Conservation (phyloP, 345 rosid species). For the Bruguiera parviflora region DNA sequence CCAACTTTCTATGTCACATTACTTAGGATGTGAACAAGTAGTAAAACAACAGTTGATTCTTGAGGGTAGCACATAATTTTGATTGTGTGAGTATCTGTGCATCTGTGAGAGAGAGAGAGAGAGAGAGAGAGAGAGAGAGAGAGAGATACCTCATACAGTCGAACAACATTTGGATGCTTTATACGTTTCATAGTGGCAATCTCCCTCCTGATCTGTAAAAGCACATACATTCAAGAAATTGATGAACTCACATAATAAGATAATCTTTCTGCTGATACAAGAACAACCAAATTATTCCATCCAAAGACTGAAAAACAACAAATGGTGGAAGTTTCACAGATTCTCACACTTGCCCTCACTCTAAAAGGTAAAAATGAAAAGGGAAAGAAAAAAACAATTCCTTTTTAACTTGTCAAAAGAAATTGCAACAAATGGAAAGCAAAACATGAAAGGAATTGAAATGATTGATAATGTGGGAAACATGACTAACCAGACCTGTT, state of each 20-base stretch:
- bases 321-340: too few species aligned
- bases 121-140: constrained; percentile 23
- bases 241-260: not conserved
- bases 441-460: not conserved
- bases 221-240: constrained; percentile 17
- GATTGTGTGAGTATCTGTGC: too few species aligned
- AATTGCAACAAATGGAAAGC: not conserved
- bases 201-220: constrained; percentile 80
- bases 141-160: constrained; percentile 54
- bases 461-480: not conserved
- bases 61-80: not conserved
- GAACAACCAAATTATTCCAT: too few species aligned
- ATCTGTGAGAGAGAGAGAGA: not conserved
- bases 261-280: too few species aligned
- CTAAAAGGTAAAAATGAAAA: not conserved
- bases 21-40: not conserved
- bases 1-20: too few species aligned
- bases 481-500: constrained; percentile 55
- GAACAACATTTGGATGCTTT: constrained; percentile 95
- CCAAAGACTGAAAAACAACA: too few species aligned
- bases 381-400: not conserved
- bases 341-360: too few species aligned
- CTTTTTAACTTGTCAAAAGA: not conserved
- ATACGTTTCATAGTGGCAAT: constrained; percentile 89
- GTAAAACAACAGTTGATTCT: not conserved